These are phyloP conservation scores for Aspergillus bridgeri DNA, from an alignment of 495 filamentous ascomycete species.

Conservation along the genomic window DNA sequence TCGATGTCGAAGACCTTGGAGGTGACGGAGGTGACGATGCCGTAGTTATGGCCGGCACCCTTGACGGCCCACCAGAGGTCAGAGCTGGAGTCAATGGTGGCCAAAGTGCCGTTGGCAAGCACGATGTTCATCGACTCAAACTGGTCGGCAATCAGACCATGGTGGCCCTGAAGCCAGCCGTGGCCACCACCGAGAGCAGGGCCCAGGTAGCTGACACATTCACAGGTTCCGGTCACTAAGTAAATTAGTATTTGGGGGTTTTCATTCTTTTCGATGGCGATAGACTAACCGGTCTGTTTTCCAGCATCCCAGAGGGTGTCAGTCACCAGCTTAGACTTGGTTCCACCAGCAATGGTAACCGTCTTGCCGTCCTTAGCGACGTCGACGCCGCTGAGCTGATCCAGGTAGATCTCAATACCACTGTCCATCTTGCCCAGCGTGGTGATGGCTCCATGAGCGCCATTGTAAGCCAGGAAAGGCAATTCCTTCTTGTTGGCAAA, in stretches of 20 bases:
- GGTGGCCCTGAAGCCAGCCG: constrained; percentile 54
- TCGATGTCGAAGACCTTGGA: constrained; percentile 46
- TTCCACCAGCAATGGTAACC: constrained; percentile 50
- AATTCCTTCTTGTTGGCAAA: constrained; percentile 42
- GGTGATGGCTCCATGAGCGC: constrained; percentile 43
- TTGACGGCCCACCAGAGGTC: constrained; percentile 56
- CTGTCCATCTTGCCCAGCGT: constrained; percentile 40
- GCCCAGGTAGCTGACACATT: constrained; percentile 54
- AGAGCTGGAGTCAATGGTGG: constrained; percentile 33
- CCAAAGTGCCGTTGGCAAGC: constrained; percentile 48
- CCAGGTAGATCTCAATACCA: constrained; percentile 49
- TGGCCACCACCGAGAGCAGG: constrained; percentile 61
- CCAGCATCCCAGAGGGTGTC: constrained; percentile 30
- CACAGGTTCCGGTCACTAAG: constrained; percentile 51
- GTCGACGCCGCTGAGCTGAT: constrained; percentile 36
- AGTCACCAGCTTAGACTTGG: constrained; percentile 27
- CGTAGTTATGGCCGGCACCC: constrained; percentile 63
- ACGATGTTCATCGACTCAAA: constrained; percentile 53
- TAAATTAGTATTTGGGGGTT: not conserved
- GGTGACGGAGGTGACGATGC: constrained; percentile 51
- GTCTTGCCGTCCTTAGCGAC: constrained; percentile 43
- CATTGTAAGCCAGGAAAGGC: constrained; percentile 50
- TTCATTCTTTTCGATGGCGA: not conserved
- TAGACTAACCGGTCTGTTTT: constrained; percentile 16
- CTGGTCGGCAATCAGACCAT: constrained; percentile 60